Evolutionary conservation across 140 eudicot species (phyloP).

Genomic region (Ambrosia hybrid): DNA sequence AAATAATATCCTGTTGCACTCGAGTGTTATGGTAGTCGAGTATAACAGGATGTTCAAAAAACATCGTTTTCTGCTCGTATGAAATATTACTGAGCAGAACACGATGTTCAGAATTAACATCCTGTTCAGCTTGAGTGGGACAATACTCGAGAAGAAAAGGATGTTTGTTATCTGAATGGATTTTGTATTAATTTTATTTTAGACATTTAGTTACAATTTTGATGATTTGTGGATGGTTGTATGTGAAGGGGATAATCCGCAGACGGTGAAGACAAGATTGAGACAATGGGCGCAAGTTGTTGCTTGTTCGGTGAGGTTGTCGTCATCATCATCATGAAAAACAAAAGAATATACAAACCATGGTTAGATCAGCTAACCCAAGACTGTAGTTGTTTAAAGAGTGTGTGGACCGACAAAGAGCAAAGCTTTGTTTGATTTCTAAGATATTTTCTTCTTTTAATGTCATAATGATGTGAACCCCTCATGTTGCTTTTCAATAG

Average conservation of each 20-base stretch:
- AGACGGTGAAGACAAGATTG: conserved; percentile 71
- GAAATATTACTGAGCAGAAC: too few relatives aligned
- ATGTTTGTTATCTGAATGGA: too few relatives aligned
- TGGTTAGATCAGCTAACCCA: conserved; percentile 31
- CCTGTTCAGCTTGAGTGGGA: too few relatives aligned
- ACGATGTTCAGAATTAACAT: too few relatives aligned
- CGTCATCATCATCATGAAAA: conserved; percentile 29
- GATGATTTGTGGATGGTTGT: not conserved
- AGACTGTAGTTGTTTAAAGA: conserved; percentile 33
- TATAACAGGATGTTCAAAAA: too few relatives aligned
- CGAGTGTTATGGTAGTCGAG: too few relatives aligned
- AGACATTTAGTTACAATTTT: too few relatives aligned
- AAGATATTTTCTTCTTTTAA: conserved; percentile 30
- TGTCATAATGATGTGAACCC: conserved; percentile 18
- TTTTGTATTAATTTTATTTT: too few relatives aligned
- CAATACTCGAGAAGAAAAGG: too few relatives aligned
- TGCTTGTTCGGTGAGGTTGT: conserved; percentile 69
- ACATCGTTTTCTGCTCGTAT: too few relatives aligned
- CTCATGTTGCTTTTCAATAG: conserved; percentile 10
- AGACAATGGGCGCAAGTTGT: conserved; percentile 85
- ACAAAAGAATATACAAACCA: conserved; percentile 22
- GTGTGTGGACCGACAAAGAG: conserved; percentile 20
- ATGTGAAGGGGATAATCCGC: conserved; percentile 59
- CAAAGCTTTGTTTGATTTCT: conserved; percentile 19
- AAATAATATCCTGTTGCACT: too few relatives aligned